phyloP scores from a whole-genome alignment of 2,329 filamentous ascomycete genomes.

The Raffaelea deltoideospora region DNA sequence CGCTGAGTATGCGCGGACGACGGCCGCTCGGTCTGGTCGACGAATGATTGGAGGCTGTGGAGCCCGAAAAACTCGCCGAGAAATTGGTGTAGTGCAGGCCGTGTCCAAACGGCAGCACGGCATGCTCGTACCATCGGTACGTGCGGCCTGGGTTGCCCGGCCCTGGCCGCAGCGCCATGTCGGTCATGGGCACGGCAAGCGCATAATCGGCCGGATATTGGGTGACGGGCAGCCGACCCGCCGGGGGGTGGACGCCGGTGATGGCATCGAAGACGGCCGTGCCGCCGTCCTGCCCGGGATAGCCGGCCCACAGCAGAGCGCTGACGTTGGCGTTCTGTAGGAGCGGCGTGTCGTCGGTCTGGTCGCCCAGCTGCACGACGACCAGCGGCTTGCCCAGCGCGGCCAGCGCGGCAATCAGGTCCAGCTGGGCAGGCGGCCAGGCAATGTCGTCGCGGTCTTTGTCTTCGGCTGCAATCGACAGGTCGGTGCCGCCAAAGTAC shows the following conservation, averaged over 20 bases:
- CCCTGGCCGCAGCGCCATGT: conserved; percentile 35
- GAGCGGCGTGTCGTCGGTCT: conserved; percentile 35
- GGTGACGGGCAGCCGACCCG: conserved; percentile 38
- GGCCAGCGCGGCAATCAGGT: conserved; percentile 30
- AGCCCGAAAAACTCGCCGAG: conserved; percentile 6
- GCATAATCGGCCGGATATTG: conserved; percentile 39
- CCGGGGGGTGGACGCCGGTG: conserved; percentile 32
- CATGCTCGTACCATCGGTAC: conserved; percentile 41
- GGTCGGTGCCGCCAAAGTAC: conserved; percentile 28
- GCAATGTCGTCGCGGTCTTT: conserved; percentile 32
- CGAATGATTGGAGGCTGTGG: too few relatives aligned
- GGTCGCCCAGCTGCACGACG: conserved; percentile 33
- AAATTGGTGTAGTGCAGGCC: conserved; percentile 46
- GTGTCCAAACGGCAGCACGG: conserved; percentile 36
- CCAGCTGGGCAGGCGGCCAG: conserved; percentile 36
- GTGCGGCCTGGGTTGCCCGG: conserved; percentile 31
- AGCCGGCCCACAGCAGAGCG: conserved; percentile 41
- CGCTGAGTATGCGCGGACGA: not conserved
- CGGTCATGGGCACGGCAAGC: conserved; percentile 33
- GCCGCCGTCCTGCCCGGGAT: conserved; percentile 45
- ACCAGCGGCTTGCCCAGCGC: conserved; percentile 29
- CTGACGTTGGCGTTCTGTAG: conserved; percentile 30
- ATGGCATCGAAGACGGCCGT: conserved; percentile 37
- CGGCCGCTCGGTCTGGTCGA: too few relatives aligned
- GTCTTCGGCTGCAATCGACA: conserved; percentile 32